Conservation (phyloP, 148 eudicot genomes). For the Fagopyrum homotropicum region DNA sequence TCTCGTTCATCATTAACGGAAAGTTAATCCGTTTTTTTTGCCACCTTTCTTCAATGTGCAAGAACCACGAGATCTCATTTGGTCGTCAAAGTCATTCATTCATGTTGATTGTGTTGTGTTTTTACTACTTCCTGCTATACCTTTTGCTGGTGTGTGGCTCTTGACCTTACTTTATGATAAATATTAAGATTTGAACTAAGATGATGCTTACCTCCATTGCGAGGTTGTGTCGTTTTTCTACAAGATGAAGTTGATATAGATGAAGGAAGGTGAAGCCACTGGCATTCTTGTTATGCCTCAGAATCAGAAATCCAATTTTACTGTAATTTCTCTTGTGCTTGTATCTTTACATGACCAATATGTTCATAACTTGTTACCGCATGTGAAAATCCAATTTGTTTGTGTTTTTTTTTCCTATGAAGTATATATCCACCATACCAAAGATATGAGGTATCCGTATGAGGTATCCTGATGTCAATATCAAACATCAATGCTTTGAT, state of each 20-base stretch:
- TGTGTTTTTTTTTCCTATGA: no score
- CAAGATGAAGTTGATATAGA: background rate
- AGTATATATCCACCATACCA: no score
- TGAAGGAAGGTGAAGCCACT: background rate
- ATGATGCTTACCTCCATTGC: background rate
- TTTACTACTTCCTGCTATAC: background rate
- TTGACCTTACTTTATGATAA: background rate
- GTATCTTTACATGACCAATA: background rate
- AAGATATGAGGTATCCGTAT: no score
- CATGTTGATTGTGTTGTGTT: background rate
- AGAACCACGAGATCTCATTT: background rate
- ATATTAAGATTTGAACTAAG: background rate
- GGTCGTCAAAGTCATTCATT: background rate
- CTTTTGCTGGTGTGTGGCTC: conserved; percentile 1
- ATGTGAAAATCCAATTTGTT: background rate
- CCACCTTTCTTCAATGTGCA: background rate
- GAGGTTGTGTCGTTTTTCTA: background rate
- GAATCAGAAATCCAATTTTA: background rate
- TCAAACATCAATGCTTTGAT: no score
- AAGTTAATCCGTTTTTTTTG: conserved; percentile 20
- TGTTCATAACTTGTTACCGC: background rate
- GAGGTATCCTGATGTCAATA: no score
- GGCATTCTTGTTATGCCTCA: background rate
- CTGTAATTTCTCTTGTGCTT: background rate
- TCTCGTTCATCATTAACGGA: conserved; percentile 23